Percentiles rank a stretch among this genome's conserved stretches.
phyloP scores from a whole-genome alignment of 768 basidiomycete species.

The Boletus sp. region DNA sequence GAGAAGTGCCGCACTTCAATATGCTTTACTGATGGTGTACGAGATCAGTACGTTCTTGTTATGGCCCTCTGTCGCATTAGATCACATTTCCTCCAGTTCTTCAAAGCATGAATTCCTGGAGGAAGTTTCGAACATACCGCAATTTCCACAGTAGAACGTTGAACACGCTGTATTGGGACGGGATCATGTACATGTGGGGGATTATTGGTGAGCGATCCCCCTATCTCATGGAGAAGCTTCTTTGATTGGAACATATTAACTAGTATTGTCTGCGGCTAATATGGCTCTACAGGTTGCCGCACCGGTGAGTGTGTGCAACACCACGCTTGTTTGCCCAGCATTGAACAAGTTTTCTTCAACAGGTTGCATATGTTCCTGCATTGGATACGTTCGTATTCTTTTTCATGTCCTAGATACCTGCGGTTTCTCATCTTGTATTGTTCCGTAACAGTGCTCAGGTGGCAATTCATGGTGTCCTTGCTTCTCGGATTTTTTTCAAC shows the following conservation, averaged over 20 bases:
- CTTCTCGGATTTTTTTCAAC: constrained; percentile 29
- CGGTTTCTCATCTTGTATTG: constrained; percentile 6
- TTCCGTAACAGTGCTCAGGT: constrained; percentile 23
- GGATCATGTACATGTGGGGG: constrained; percentile 25
- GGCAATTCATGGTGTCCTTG: constrained; percentile 25
- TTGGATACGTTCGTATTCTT: constrained; percentile 22
- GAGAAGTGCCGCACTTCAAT: constrained; percentile 12
- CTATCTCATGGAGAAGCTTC: not conserved
- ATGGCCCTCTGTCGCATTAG: not conserved
- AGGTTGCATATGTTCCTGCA: constrained; percentile 16
- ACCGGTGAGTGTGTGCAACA: constrained; percentile 13
- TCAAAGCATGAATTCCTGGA: constrained; percentile 25
- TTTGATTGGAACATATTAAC: not conserved
- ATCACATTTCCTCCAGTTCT: constrained; percentile 15
- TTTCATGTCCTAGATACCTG: not conserved
- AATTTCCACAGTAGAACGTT: constrained; percentile 10
- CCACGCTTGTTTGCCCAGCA: not conserved
- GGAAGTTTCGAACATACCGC: constrained; percentile 24
- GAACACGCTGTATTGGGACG: constrained; percentile 27
- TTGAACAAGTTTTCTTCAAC: not conserved
- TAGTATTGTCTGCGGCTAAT: constrained; percentile 16
- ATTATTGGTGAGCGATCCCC: constrained; percentile 13
- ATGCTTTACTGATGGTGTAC: constrained; percentile 16
- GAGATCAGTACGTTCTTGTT: constrained; percentile 18
- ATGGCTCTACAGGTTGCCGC: constrained; percentile 15